Evolutionary conservation across 768 basidiomycete genomes (phyloP).

Genomic region (Mycena albidolilacea): DNA sequence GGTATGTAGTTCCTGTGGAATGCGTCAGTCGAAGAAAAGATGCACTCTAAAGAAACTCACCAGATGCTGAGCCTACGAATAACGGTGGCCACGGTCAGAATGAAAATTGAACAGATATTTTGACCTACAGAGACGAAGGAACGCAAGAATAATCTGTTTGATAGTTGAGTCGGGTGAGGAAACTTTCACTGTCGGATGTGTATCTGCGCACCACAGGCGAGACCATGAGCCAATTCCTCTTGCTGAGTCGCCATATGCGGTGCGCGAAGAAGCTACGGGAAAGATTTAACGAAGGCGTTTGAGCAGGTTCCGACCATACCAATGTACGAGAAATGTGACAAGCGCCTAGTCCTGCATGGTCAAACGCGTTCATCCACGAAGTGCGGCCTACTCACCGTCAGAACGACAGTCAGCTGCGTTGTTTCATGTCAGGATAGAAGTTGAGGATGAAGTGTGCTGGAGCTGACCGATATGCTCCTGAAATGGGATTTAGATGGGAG

Average conservation of each 20-base stretch:
- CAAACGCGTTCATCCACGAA: neutral
- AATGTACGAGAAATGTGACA: slow-evolving; percentile 66
- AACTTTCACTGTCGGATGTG: neutral
- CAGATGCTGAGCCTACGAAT: slow-evolving; percentile 32
- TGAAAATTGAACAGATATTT: neutral
- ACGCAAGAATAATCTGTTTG: slow-evolving; percentile 46
- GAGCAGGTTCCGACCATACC: slow-evolving; percentile 48
- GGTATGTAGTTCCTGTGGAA: slow-evolving; percentile 21
- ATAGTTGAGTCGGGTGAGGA: neutral
- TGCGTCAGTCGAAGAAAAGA: neutral
- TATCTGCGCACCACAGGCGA: slow-evolving; percentile 48
- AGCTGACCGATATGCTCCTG: slow-evolving; percentile 58
- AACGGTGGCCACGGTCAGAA: neutral
- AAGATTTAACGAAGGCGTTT: neutral
- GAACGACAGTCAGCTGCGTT: slow-evolving; percentile 53
- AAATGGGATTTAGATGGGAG: neutral
- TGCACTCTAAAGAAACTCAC: slow-evolving; percentile 14
- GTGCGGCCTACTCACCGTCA: slow-evolving; percentile 48
- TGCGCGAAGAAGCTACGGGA: slow-evolving; percentile 18
- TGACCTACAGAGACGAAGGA: slow-evolving; percentile 48
- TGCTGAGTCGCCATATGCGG: slow-evolving; percentile 45
- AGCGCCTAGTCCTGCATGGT: slow-evolving; percentile 50
- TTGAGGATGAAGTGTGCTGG: neutral
- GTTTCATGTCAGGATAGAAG: slow-evolving; percentile 8
- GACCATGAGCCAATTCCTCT: slow-evolving; percentile 52